A percentile compares a stretch with the other conserved stretches of the same genome.
Evolutionary conservation across 1,139 yeast genomes (phyloP).

Genomic region (Pichia kudriavzevii): DNA sequence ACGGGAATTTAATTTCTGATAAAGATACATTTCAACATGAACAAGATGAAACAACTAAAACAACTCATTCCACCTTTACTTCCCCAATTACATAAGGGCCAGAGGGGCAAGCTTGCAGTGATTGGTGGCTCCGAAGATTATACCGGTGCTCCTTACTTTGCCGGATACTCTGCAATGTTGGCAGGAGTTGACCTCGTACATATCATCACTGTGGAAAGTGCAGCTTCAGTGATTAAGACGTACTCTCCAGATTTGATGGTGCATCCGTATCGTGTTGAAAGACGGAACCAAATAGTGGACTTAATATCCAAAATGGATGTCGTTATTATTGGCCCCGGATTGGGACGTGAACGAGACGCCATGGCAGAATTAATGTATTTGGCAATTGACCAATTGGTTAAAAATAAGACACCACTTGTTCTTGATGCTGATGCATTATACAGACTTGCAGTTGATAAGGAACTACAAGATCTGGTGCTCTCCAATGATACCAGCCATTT

Average conservation of each 20-base stretch:
- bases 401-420: slow-evolving; percentile 44
- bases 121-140: slow-evolving; percentile 94
- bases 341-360: slow-evolving; percentile 63
- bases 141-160: slow-evolving; percentile 94
- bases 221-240: slow-evolving; percentile 74
- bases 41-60: too few relatives aligned
- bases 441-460: slow-evolving; percentile 30
- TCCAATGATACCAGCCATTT: slow-evolving; percentile 48
- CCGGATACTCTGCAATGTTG: slow-evolving; percentile 76
- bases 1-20: too few relatives aligned
- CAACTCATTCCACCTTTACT: slow-evolving; percentile 69
- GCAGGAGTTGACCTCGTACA: slow-evolving; percentile 89
- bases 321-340: slow-evolving; percentile 87
- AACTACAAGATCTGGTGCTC: slow-evolving; percentile 40
- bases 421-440: slow-evolving; percentile 82
- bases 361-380: slow-evolving; percentile 56
- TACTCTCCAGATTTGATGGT: slow-evolving; percentile 95
- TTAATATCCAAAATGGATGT: slow-evolving; percentile 67
- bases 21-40: too few relatives aligned
- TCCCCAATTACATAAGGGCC: slow-evolving; percentile 79
- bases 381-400: slow-evolving; percentile 40
- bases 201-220: slow-evolving; percentile 70
- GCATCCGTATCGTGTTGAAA: slow-evolving; percentile 66
- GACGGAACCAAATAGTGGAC: slow-evolving; percentile 47
- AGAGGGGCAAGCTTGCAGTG: slow-evolving; percentile 75